Evolutionary conservation across 768 basidiomycete genomes (phyloP), one percentile per base, ranked within the genome.

Genomic region (Mycena kentingensis): DNA sequence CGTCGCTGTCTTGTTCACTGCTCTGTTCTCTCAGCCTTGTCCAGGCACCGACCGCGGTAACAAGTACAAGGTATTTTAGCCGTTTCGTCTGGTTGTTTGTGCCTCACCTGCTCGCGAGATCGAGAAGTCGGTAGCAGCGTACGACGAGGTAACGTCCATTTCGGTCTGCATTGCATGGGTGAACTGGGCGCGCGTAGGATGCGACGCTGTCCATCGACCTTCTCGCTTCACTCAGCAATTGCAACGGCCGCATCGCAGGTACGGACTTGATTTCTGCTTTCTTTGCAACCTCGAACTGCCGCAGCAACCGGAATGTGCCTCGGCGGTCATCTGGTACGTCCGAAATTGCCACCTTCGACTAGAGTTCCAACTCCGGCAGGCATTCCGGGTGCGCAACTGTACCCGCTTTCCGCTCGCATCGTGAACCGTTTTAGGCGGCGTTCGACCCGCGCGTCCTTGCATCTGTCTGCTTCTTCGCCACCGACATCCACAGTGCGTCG

Each of bases 391-490:
- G 64, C 58, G 71, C 60, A n/a, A 16, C 26, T 19, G 12, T 26
- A 4, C n/a, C 12, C 5, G 6, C 25, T 37, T 12, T 11, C 21
- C 16, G 21, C 10, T 5, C n/a, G n/a, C n/a, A 22, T 43, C 28
- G 8, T 46, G n/a, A 31, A 19, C 29, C 37, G 37, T 25, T 35
- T 5, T 52, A 95, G 91, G 91, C 91, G 43, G 90, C 93, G 0
- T 94, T 98, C 65, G 89, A 98, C 66, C 73, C 79, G 5, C 83
- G 95, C 28, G 81, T 97, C 21, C 75, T 91, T 3, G 76, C 95
- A 1, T 79, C 90, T 0, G 90, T 96, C 35, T 97, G 94, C 71
- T 98, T 91, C 75, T 98, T 98, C 64, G 93, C 90, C 2, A 98
- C 96, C 15, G 94, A 96, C 66, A 84, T 98, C 39, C 96, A 98